Percentiles rank a stretch among this genome's conserved stretches.
phyloP scores from a whole-genome alignment of 345 rosid species.

The Salix dunnii region DNA sequence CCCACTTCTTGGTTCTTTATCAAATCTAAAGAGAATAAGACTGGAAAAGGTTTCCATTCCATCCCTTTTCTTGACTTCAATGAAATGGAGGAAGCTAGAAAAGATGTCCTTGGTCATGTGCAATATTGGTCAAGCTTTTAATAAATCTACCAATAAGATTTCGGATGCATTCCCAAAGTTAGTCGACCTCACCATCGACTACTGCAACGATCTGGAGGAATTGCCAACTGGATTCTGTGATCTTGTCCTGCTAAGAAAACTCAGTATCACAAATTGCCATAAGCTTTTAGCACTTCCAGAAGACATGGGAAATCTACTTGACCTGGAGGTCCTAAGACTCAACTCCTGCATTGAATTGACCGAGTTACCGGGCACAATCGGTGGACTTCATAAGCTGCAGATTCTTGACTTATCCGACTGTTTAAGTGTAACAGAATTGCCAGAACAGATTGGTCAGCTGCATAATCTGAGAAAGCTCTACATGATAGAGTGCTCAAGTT shows the following conservation, averaged over 20 bases:
- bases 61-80: neutral
- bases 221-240: conserved; percentile 22
- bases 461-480: conserved; percentile 12
- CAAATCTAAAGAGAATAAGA: conserved; percentile 24
- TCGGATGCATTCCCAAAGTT: conserved; percentile 20
- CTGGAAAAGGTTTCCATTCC: conserved; percentile 27
- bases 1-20: conserved; percentile 18
- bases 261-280: conserved; percentile 28
- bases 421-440: conserved; percentile 8
- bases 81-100: conserved; percentile 11
- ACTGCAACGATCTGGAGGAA: conserved; percentile 28
- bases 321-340: conserved; percentile 28
- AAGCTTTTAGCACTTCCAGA: conserved; percentile 19
- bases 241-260: conserved; percentile 10
- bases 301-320: conserved; percentile 20
- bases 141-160: neutral
- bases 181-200: too few species aligned
- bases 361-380: conserved; percentile 22
- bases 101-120: conserved; percentile 33
- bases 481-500: conserved; percentile 26
- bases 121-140: conserved; percentile 21
- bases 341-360: conserved; percentile 21
- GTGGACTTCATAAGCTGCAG: conserved; percentile 17
- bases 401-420: conserved; percentile 30
- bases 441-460: conserved; percentile 21